These are phyloP conservation scores for Bimuria novae-zelandiae DNA, from an alignment of 2,329 filamentous ascomycete genomes.

Conservation along the genomic window DNA sequence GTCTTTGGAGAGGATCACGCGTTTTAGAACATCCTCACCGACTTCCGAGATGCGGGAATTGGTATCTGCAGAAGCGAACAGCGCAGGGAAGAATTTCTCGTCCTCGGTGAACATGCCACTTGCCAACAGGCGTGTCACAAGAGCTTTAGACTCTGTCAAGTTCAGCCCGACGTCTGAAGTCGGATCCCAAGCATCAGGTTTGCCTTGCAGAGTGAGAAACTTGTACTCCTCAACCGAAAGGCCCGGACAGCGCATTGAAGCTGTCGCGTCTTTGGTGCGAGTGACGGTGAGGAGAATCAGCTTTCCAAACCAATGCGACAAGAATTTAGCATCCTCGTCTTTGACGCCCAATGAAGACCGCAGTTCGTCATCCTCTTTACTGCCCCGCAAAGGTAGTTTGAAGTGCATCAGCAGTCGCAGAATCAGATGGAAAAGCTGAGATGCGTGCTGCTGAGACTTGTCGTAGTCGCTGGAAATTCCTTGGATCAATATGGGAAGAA, in stretches of 20 bases:
- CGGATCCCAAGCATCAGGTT: conserved; percentile 71
- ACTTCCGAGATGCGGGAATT: conserved; percentile 81
- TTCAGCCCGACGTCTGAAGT: conserved; percentile 64
- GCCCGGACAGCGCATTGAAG: conserved; percentile 59
- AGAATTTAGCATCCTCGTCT: conserved; percentile 72
- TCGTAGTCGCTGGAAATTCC: conserved; percentile 66
- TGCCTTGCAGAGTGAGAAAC: conserved; percentile 70
- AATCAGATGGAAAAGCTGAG: conserved; percentile 80
- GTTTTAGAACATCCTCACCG: conserved; percentile 88
- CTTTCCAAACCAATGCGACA: conserved; percentile 76
- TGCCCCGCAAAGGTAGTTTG: conserved; percentile 74
- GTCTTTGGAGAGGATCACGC: conserved; percentile 68
- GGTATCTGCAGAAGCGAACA: conserved; percentile 81
- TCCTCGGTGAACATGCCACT: conserved; percentile 84
- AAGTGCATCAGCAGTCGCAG: conserved; percentile 75
- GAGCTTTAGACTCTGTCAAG: conserved; percentile 70
- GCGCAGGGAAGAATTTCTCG: conserved; percentile 80
- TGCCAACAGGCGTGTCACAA: conserved; percentile 72
- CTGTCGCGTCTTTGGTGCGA: conserved; percentile 45
- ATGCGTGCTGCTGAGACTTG: conserved; percentile 59
- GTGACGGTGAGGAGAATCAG: conserved; percentile 68
- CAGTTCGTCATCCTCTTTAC: conserved; percentile 74
- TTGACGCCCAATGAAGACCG: conserved; percentile 69
- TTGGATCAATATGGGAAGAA: conserved; percentile 72
- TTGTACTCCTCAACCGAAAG: conserved; percentile 68